Base-by-base conservation (phyloP, 495 filamentous ascomycete species). In the Aspergillus affinis region DNA sequence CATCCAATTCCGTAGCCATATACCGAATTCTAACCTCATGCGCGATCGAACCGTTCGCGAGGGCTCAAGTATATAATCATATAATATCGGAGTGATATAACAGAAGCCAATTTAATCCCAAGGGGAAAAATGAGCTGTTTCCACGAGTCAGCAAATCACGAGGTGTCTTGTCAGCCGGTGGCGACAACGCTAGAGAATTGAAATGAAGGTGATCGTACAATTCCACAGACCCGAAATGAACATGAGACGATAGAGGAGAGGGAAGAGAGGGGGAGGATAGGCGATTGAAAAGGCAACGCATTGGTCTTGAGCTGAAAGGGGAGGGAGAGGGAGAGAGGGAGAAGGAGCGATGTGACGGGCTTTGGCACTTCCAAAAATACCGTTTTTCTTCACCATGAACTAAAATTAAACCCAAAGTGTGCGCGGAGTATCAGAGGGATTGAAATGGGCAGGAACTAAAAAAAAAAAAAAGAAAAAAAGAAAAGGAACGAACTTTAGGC, bases 401-500 rank as follows among this genome's bases (percentile, higher is more conserved):
- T 27, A 27, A 41, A 41, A 41, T 41, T 41, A 41, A 41, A 17
- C 15, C 36, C 36, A 41, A 17, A 2, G 36, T 41, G 36, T 41
- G 15, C 12, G 36, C 50, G 27, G 50, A 52, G 27, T 27, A 52
- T 21, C 57, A 56, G 18, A n/a, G 20, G 51, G 20, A 21, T 55
- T 44, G 49, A 52, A 32, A 32, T 27, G 17, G 29, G 29, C 50
- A 52, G 19, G 44, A 51, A 56, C 20, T 55, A 46, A 45, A 54
- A 47, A 51, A 21, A 56, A 41, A 55, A 54, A 29, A 32, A 49
- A 49, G 1, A 49, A 49, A 49, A 20, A 49, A 20, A 48, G 1
- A 7, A 48, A 48, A 48, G 20, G 46, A 48, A 49, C 19, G 36
- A 41, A 41, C 45, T 53, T 52, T 59, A 61, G 53, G 61, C 61